Evolutionary conservation across 345 rosid genomes (phyloP), one percentile per base, ranked within the genome.

Genomic region (Sisymbrium altissimum): DNA sequence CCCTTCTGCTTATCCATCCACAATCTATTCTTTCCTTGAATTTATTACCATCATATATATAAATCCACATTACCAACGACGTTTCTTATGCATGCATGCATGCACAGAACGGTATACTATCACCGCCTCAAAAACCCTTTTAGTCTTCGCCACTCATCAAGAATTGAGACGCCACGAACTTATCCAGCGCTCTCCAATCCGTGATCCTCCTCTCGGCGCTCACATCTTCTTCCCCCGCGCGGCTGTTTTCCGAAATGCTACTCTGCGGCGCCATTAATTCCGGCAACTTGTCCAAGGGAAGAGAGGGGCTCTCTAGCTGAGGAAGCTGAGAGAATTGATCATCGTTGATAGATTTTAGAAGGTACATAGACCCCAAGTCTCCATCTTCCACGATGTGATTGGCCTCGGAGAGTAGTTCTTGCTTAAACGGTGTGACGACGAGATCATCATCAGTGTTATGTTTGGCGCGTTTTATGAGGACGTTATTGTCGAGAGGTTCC

Each of bases 141-240:
- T 68, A 75, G 32, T 69, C 92, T 72, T 86, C 94, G 38, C 86
- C 89, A 71, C 90, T 94, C 80, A 77, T 71, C 70, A 76, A 44
- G 32, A 94, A 33, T 63, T 94, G 97, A n/a, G 98, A 89, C 30
- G 96, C 98, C 43, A 94, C 97, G 67, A 94, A 94, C 87, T 85
- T 89, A 80, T 94, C 98, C 10, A 91, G 85, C 5, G 86, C 88
- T 81, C 98, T 86, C 98, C 98, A 94, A 25, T 91, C 98, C 1
- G 92, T 91, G 50, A 88, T 89, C 58, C 58, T 79, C 74, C 79
- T 81, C 58, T 63, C 80, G 21, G 3, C 41, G 29, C 67, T 45
- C 19, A 44, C 14, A 1, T 55, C 66, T 38, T 80, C 84, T 57
- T 81, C 83, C 55, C 58, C 80, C 7, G 39, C 6, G 56, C 54